Evolutionary conservation across 176 grass and related monocot genomes (phyloP), one percentile per base, ranked within the genome.

Genomic region (Carex cristatella): DNA sequence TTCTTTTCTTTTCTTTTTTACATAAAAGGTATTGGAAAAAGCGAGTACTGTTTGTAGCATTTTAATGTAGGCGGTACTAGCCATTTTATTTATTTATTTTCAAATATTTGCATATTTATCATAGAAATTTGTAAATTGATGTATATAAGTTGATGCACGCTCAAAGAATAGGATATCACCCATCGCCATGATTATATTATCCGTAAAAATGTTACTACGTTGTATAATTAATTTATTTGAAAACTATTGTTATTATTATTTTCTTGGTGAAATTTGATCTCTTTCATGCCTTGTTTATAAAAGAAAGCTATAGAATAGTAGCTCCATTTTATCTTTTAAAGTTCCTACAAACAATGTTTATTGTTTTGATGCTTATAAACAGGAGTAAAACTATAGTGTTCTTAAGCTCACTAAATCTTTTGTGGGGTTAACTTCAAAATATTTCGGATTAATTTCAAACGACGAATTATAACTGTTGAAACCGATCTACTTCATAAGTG

Each of bases 61-160:
- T 58, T 7, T 10, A 73, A 85, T 59, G 31, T 37, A 66, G 30
- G 5, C 15, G 67, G 77, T 12, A 15, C 46, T 69, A 28, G 14
- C 18, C 15, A 10, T 46, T 85, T 28, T 44, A 56, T 37, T 38
- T 31, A 15, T 57, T 15, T 1, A 40, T 40, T 35, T 1, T 8
- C 19, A 59, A 10, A 2, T 44, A 82, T 54, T 79, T 67, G 18
- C 40, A 14, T 57, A 12, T 30, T 73, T 69, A 30, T 33, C 13
- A 37, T 38, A 33, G 57, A 12, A 69, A 78, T 32, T 49, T 49
- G 30, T 16, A 64, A 33, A 13, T 62, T 76, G 0, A 73, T 73
- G 65, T 19, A 70, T 70, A 42, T 44, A 48, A 73, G 40, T 73
- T 48, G 69, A 74, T 74, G 70, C 70, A 74, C n/a, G 69, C 10